A percentile compares a stretch with the other conserved stretches of the same genome.
These are phyloP conservation scores for Globisporangium canariense DNA, from an alignment of 352 stramenopile species.

Conservation along the genomic window DNA sequence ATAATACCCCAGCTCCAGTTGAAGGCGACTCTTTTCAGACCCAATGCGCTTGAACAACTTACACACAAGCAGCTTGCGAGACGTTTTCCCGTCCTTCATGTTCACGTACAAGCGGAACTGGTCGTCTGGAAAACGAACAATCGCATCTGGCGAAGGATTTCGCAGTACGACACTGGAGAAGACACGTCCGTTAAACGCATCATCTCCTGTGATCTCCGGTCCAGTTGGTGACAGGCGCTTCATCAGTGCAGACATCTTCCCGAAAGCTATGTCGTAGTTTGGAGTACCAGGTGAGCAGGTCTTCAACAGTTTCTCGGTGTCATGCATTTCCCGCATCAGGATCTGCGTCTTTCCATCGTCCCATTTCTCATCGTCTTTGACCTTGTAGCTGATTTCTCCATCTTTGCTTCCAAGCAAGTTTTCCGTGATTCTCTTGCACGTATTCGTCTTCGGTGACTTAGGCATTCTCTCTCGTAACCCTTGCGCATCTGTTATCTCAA, in stretches of 20 bases:
- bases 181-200: conserved; percentile 26
- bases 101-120: conserved; percentile 43
- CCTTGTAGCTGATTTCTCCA: conserved; percentile 17
- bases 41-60: conserved; percentile 55
- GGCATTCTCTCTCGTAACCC: conserved; percentile 19
- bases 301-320: conserved; percentile 26
- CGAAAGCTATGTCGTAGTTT: conserved; percentile 22
- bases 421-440: conserved; percentile 10
- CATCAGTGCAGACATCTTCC: conserved; percentile 23
- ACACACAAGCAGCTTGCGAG: conserved; percentile 33
- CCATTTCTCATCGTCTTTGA: conserved; percentile 37
- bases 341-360: conserved; percentile 29
- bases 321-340: conserved; percentile 28
- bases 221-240: conserved; percentile 16
- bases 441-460: background rate
- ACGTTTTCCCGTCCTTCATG: conserved; percentile 8
- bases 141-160: conserved; percentile 38
- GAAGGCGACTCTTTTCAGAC: conserved; percentile 22
- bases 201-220: background rate
- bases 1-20: conserved; percentile 20
- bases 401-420: conserved; percentile 29
- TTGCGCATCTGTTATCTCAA: conserved; percentile 32
- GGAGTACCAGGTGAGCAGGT: conserved; percentile 11
- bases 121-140: conserved; percentile 43
- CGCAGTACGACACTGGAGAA: conserved; percentile 38